Evolutionary conservation across 768 basidiomycete species (phyloP).

Genomic region (Suillus ampliporus): DNA sequence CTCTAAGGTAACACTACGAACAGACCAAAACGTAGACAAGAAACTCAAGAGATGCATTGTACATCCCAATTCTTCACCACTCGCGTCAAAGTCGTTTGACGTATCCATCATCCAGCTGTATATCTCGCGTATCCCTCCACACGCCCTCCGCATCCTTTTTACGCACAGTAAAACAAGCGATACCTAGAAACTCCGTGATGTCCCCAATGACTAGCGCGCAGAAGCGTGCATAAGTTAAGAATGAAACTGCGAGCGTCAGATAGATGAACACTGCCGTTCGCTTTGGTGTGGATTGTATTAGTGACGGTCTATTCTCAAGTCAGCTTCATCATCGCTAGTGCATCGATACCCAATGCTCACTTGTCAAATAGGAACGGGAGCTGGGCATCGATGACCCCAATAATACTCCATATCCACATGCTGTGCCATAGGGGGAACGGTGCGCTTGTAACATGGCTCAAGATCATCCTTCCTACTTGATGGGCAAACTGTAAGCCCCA

Average conservation of each 20-base stretch:
- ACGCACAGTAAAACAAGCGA: conserved; percentile 92
- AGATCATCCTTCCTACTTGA: conserved; percentile 90
- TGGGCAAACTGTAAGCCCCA: conserved; percentile 95
- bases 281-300: conserved; percentile 72
- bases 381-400: conserved; percentile 86
- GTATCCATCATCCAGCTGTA: conserved; percentile 31
- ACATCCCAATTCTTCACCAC: conserved; percentile 3
- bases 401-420: conserved; percentile 82
- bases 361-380: conserved; percentile 66
- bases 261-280: conserved; percentile 75
- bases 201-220: conserved; percentile 83
- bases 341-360: conserved; percentile 44
- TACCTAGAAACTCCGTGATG: conserved; percentile 90
- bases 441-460: conserved; percentile 87
- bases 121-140: conserved; percentile 51
- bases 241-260: conserved; percentile 68
- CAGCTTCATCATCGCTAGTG: conserved; percentile 19
- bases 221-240: conserved; percentile 77
- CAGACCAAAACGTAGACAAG: neutral
- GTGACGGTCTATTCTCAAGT: conserved; percentile 52
- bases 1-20: too few relatives aligned
- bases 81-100: conserved; percentile 25
- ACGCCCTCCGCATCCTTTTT: conserved; percentile 77
- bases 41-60: neutral
- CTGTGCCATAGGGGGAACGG: conserved; percentile 88